These are phyloP conservation scores for Elsinoe arachidis DNA, from an alignment of 2,329 filamentous ascomycete genomes.

Conservation along the genomic window DNA sequence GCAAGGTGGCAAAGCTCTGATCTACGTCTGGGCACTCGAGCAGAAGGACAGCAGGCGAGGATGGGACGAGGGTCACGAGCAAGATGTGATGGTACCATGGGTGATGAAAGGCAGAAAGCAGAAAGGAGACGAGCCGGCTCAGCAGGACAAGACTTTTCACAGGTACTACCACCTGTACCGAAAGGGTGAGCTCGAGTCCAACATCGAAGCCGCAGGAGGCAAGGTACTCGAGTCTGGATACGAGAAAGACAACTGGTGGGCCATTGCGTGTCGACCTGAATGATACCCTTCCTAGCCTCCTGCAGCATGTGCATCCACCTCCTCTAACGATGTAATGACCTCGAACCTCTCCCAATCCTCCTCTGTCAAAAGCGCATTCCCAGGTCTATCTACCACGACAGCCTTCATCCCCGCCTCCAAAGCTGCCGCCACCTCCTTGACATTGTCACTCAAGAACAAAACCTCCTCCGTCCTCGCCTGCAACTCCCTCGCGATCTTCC, in stretches of 20 bases:
- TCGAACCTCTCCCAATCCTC: constrained; percentile 33
- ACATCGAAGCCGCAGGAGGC: constrained; percentile 67
- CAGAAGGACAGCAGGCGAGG: constrained; percentile 78
- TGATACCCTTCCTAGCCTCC: not conserved
- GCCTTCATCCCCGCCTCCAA: constrained; percentile 34
- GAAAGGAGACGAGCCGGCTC: constrained; percentile 20
- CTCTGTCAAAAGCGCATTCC: constrained; percentile 55
- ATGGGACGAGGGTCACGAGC: constrained; percentile 73
- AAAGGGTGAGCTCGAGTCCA: constrained; percentile 75
- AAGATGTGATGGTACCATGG: constrained; percentile 96
- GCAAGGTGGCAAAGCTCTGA: constrained; percentile 56
- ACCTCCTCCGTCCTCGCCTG: constrained; percentile 45
- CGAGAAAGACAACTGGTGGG: constrained; percentile 99
- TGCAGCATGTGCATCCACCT: constrained; percentile 17
- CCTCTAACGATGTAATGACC: constrained; percentile 19
- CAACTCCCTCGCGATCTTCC: constrained; percentile 49
- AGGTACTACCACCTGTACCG: constrained; percentile 92
- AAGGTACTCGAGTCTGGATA: constrained; percentile 72
- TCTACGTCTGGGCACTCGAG: constrained; percentile 95
- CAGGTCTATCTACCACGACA: constrained; percentile 49
- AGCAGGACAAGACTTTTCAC: constrained; percentile 57
- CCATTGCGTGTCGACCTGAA: constrained; percentile 41
- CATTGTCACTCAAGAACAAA: constrained; percentile 76
- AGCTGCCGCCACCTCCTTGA: constrained; percentile 46
- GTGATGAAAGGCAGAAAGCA: constrained; percentile 49